Conservation (phyloP, 768 basidiomycete species). For the Amanita fuliginea region DNA sequence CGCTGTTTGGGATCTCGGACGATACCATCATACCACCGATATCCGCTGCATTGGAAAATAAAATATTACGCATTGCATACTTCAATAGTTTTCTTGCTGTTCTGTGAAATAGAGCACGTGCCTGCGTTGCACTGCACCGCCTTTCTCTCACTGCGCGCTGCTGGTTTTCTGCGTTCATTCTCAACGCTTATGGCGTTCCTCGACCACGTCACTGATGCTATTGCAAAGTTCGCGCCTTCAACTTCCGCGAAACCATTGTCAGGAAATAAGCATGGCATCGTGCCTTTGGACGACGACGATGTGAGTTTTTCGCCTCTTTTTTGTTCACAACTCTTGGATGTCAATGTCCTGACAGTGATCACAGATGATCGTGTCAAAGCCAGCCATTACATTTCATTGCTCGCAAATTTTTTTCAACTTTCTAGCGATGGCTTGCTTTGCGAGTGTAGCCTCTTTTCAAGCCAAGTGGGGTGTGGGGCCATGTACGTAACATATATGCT, state of each 20-base stretch:
- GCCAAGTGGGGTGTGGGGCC: conserved; percentile 76
- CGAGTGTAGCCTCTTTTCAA: conserved; percentile 82
- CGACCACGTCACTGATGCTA: conserved; percentile 43
- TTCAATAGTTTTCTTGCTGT: background rate
- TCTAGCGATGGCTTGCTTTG: conserved; percentile 85
- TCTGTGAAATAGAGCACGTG: background rate
- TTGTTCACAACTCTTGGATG: conserved; percentile 10
- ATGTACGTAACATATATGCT: conserved; percentile 42
- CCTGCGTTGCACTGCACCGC: background rate
- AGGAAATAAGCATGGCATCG: conserved; percentile 45
- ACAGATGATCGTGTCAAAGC: conserved; percentile 84
- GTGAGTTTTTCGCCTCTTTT: conserved; percentile 64
- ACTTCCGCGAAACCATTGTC: conserved; percentile 27
- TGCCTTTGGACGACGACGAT: conserved; percentile 52
- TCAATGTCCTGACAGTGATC: conserved; percentile 6
- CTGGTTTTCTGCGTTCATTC: background rate
- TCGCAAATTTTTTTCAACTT: conserved; percentile 90
- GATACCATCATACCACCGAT: background rate
- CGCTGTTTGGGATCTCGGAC: background rate
- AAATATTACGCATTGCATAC: background rate
- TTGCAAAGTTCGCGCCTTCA: conserved; percentile 35
- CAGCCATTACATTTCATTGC: conserved; percentile 63
- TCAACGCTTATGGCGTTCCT: conserved; percentile 37
- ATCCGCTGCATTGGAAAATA: background rate
- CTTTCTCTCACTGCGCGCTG: background rate